phyloP scores from a whole-genome alignment of 2,329 filamentous ascomycete species.

The Myriosclerotinia curreyana region DNA sequence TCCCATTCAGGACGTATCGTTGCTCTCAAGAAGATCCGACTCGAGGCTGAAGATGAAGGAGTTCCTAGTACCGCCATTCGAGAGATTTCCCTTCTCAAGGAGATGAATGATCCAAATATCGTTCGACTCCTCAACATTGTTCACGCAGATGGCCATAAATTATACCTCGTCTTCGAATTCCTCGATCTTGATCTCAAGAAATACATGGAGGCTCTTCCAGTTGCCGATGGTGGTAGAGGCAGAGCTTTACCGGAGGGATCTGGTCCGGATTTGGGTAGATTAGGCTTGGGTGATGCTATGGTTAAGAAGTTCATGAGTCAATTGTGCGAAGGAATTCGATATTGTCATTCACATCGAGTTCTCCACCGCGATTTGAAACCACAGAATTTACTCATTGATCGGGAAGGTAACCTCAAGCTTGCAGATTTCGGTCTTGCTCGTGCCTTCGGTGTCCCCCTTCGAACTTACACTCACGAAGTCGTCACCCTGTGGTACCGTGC shows the following conservation, averaged over 20 bases:
- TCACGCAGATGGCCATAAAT: slow-evolving; percentile 89
- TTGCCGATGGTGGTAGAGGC: slow-evolving; percentile 78
- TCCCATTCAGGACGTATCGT: slow-evolving; percentile 80
- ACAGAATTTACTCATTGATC: slow-evolving; percentile 83
- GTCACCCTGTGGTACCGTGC: slow-evolving; percentile 92
- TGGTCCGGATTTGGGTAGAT: slow-evolving; percentile 57
- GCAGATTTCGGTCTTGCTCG: slow-evolving; percentile 87
- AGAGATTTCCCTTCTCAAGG: slow-evolving; percentile 90
- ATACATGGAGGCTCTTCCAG: slow-evolving; percentile 89
- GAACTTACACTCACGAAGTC: slow-evolving; percentile 93
- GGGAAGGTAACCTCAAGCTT: slow-evolving; percentile 83
- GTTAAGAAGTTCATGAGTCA: slow-evolving; percentile 93
- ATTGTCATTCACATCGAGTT: slow-evolving; percentile 85
- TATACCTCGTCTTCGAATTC: slow-evolving; percentile 91
- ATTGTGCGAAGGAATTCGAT: slow-evolving; percentile 77
- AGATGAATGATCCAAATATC: slow-evolving; percentile 90
- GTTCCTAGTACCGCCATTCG: slow-evolving; percentile 91
- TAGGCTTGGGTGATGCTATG: slow-evolving; percentile 75
- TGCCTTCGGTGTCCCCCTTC: slow-evolving; percentile 85
- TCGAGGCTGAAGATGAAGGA: slow-evolving; percentile 92
- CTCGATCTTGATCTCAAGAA: slow-evolving; percentile 91
- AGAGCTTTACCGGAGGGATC: slow-evolving; percentile 80
- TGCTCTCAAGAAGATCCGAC: slow-evolving; percentile 90
- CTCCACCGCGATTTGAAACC: slow-evolving; percentile 88
- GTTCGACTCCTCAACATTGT: slow-evolving; percentile 88